A percentile compares a stretch with the other conserved stretches of the same genome.
These are phyloP conservation scores for Coemansia sp. DNA, from an alignment of 192 early-diverging fungal genomes.

Conservation along the genomic window DNA sequence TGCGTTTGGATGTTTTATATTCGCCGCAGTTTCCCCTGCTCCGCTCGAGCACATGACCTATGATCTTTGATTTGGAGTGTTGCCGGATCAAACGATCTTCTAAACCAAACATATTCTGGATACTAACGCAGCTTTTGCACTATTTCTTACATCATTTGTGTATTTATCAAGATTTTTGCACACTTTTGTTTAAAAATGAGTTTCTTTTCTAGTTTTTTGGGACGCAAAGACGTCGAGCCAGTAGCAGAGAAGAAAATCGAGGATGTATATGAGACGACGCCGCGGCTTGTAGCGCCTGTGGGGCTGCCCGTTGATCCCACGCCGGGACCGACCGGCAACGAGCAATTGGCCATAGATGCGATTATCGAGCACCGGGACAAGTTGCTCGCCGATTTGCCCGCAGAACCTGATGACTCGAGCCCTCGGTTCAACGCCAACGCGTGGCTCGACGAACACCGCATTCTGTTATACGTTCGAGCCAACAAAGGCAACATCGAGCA, in stretches of 20 bases:
- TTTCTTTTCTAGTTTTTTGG: not conserved
- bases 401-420: conserved; percentile 24
- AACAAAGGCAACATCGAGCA: conserved; percentile 63
- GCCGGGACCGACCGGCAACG: conserved; percentile 32
- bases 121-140: too few relatives aligned
- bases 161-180: not conserved
- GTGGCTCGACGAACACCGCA: conserved; percentile 42
- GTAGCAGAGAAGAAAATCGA: not conserved
- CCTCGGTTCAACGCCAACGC: conserved; percentile 19
- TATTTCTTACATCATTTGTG: not conserved
- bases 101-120: too few relatives aligned
- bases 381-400: conserved; percentile 39
- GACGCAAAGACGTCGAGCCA: conserved; percentile 1
- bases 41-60: not conserved
- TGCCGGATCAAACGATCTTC: too few relatives aligned
- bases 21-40: conserved; percentile 5
- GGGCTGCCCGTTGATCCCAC: conserved; percentile 19
- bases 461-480: conserved; percentile 67
- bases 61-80: too few relatives aligned
- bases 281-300: conserved; percentile 16
- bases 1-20: not conserved
- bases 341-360: conserved; percentile 19
- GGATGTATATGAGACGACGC: conserved; percentile 21
- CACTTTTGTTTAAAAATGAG: not conserved
- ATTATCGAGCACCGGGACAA: conserved; percentile 18